Evolutionary conservation across 805 yeast species (phyloP), one percentile per base, ranked within the genome.

Genomic region (Teunomyces barrocoloradensis): DNA sequence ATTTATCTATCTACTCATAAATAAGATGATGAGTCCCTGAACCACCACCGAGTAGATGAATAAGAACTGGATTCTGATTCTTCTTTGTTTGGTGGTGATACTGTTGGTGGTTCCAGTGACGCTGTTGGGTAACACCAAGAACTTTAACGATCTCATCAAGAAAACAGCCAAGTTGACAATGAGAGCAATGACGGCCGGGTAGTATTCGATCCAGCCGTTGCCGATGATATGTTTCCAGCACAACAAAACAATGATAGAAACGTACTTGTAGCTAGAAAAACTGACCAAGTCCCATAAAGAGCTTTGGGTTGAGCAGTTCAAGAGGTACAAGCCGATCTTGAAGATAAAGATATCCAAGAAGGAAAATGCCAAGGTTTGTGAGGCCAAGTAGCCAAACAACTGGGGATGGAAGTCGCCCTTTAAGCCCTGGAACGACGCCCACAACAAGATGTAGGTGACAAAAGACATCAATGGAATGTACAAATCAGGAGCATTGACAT

Each of bases 381-480:
- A 84, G 15, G 96, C 82, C 50, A 91, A 82, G 61, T 84, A 83
- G 6, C 97, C 97, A 53, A 95, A 79, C 57, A 90, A 75, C 62
- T 91, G 91, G 0, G 99, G 99, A 58, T 92, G 96, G 73, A 94
- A 94, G 27, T 84, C 84, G 23, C 96, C 97, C 47, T 83, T 80
- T 45, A 92, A 68, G 9, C 99, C 99, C 49, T 88, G 87, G 53
- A 87, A 78, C 18, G 87, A 77, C 2, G 96, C 92, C 79, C 92
- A 83, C 32, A 89, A 75, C 50, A 94, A 71, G 43, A 92, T 84
- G 60, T 91, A 91, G 0, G 98, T 89, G 43, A 89, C 80, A 58
- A 87, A 80, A 1, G 97, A 88, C 97, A 95, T 94, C 51, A 88
- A 68, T 5, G 99, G 99, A 46, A 94, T 88, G 66, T 94, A 94